A percentile compares a stretch with the other conserved stretches of the same genome.
These are phyloP conservation scores for Boletus vinaceobasis DNA, from an alignment of 768 basidiomycete genomes.

Conservation along the genomic window DNA sequence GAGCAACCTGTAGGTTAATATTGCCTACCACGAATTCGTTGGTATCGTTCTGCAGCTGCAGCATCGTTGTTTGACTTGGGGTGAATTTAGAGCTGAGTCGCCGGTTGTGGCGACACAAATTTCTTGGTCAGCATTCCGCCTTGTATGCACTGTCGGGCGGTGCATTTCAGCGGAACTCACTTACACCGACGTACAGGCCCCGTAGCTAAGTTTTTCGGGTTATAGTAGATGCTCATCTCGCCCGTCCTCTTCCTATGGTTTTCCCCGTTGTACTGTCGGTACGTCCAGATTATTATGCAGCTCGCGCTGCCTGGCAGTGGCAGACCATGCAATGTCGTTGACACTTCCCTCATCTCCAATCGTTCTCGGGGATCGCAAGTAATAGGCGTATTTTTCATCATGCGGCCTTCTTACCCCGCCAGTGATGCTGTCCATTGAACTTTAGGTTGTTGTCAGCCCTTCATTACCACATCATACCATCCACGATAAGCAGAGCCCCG, in stretches of 20 bases:
- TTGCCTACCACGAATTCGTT: slow-evolving; percentile 26
- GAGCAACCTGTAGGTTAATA: background rate
- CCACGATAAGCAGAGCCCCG: background rate
- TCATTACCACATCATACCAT: background rate
- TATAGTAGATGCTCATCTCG: no score
- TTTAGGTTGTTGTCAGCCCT: background rate
- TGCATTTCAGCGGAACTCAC: no score
- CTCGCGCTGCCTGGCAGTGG: background rate
- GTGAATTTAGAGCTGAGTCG: background rate
- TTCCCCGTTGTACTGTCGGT: background rate
- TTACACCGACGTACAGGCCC: background rate
- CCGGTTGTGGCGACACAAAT: no score
- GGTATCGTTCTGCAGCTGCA: slow-evolving; percentile 8
- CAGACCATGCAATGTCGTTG: background rate
- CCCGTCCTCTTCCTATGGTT: no score
- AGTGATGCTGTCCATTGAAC: background rate
- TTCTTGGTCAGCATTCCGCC: no score
- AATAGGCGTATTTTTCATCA: background rate
- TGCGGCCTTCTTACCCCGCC: slow-evolving; percentile 6
- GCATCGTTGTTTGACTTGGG: background rate
- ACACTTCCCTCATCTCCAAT: no score
- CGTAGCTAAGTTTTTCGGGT: background rate
- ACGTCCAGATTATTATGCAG: background rate
- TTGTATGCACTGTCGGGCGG: no score
- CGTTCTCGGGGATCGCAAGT: no score